Conservation (phyloP, 2,329 filamentous ascomycete species). For the Sordariomycetes sp. region DNA sequence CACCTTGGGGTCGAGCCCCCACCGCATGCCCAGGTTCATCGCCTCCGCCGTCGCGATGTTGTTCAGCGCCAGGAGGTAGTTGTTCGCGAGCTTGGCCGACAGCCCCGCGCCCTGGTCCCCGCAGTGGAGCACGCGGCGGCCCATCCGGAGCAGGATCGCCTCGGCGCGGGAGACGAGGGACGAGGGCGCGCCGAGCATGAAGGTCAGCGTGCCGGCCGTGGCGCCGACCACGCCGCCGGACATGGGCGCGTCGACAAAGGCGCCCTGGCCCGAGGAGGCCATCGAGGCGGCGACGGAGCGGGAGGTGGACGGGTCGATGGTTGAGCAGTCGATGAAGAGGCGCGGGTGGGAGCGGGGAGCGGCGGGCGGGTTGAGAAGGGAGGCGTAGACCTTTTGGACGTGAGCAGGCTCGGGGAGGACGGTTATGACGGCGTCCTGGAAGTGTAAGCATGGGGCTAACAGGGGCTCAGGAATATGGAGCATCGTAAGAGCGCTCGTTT, state of each 20-base stretch:
- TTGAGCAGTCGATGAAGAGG: slow-evolving; percentile 92
- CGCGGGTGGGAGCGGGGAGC: slow-evolving; percentile 49
- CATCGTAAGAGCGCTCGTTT: not conserved
- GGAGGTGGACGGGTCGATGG: slow-evolving; percentile 85
- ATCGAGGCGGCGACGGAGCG: slow-evolving; percentile 64
- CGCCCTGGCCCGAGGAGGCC: slow-evolving; percentile 51
- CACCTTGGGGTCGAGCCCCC: slow-evolving; percentile 49
- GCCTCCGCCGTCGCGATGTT: slow-evolving; percentile 66
- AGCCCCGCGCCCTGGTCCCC: slow-evolving; percentile 77
- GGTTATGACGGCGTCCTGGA: slow-evolving; percentile 74
- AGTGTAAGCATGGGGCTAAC: slow-evolving; percentile 11
- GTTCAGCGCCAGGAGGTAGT: slow-evolving; percentile 89
- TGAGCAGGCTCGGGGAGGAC: slow-evolving; percentile 84
- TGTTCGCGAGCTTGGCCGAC: slow-evolving; percentile 91
- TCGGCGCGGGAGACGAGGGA: slow-evolving; percentile 51
- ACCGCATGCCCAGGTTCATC: slow-evolving; percentile 53
- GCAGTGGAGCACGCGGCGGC: slow-evolving; percentile 74
- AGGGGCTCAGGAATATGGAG: not conserved
- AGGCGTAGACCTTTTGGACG: slow-evolving; percentile 70
- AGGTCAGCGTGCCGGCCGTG: slow-evolving; percentile 76
- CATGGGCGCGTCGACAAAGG: slow-evolving; percentile 92
- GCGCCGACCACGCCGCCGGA: slow-evolving; percentile 93
- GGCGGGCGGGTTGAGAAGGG: slow-evolving; percentile 53
- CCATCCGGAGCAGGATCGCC: slow-evolving; percentile 69
- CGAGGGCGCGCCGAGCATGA: slow-evolving; percentile 74